A percentile compares a stretch with the other conserved stretches of the same genome.
phyloP scores from a whole-genome alignment of 495 filamentous ascomycete genomes.

The Sphaerosporella brunnea region DNA sequence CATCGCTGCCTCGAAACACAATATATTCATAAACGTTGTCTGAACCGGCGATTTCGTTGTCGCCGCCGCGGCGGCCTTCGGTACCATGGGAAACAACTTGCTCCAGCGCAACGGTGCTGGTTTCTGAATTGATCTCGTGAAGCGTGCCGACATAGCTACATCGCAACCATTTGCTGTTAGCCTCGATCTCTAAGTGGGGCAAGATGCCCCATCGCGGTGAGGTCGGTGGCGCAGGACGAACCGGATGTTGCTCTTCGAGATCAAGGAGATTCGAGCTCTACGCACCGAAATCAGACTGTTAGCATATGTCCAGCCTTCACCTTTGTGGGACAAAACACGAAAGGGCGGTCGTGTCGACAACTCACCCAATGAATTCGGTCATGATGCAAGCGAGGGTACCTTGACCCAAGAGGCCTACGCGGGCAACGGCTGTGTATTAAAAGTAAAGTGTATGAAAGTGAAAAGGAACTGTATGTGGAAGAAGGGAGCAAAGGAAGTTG shows the following conservation, averaged over 20 bases:
- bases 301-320: conserved; percentile 3
- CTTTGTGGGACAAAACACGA: too few species aligned
- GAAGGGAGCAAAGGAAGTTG: too few species aligned
- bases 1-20: conserved; percentile 94
- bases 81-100: conserved; percentile 86
- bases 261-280: conserved; percentile 67
- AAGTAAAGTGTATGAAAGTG: too few species aligned
- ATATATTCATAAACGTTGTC: conserved; percentile 93
- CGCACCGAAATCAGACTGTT: background rate
- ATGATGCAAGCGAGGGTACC: too few species aligned
- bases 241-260: conserved; percentile 96
- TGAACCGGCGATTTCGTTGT: conserved; percentile 63
- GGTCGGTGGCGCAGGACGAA: conserved; percentile 28
- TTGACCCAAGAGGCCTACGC: too few species aligned
- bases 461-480: too few species aligned
- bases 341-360: conserved; percentile 7
- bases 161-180: conserved; percentile 21
- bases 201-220: too few species aligned
- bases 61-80: conserved; percentile 62
- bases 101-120: conserved; percentile 87
- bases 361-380: conserved; percentile 47
- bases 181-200: too few species aligned
- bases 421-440: too few species aligned
- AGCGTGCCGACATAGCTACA: conserved; percentile 82
- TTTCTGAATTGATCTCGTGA: conserved; percentile 94